These are phyloP conservation scores for Mesembryanthemum crystallinum DNA, from an alignment of 148 eudicot genomes.

Conservation along the genomic window DNA sequence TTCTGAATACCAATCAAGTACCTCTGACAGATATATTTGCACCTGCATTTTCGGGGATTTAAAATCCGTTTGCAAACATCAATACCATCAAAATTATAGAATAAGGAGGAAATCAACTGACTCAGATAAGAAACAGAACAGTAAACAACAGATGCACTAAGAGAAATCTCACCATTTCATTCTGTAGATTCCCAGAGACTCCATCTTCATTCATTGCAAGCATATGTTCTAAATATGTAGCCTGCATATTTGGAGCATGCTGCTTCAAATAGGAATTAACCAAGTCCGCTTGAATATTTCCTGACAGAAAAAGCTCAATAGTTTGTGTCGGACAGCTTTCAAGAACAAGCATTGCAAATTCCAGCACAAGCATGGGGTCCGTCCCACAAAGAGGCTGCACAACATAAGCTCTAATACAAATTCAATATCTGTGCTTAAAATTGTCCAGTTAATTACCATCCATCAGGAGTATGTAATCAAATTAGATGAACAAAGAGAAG, in stretches of 20 bases:
- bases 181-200: conserved; percentile 90
- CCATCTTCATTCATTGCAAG: conserved; percentile 83
- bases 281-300: conserved; percentile 89
- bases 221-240: conserved; percentile 90
- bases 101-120: neutral
- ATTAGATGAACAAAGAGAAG: neutral
- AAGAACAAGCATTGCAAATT: conserved; percentile 90
- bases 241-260: conserved; percentile 98
- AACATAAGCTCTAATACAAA: conserved; percentile 30
- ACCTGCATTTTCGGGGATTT: conserved; percentile 42
- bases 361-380: conserved; percentile 94
- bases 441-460: conserved; percentile 6
- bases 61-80: neutral
- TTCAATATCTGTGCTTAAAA: conserved; percentile 12
- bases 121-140: neutral
- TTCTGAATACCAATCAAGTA: conserved; percentile 88
- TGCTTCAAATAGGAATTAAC: conserved; percentile 93
- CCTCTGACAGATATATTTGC: conserved; percentile 95
- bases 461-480: neutral
- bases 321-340: conserved; percentile 89
- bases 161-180: conserved; percentile 74
- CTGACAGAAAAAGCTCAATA: conserved; percentile 89
- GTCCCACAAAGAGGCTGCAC: conserved; percentile 97
- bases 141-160: neutral
- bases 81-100: neutral